Evolutionary conservation across 441 rosid species (phyloP).

Genomic region (Manihot esculenta): DNA sequence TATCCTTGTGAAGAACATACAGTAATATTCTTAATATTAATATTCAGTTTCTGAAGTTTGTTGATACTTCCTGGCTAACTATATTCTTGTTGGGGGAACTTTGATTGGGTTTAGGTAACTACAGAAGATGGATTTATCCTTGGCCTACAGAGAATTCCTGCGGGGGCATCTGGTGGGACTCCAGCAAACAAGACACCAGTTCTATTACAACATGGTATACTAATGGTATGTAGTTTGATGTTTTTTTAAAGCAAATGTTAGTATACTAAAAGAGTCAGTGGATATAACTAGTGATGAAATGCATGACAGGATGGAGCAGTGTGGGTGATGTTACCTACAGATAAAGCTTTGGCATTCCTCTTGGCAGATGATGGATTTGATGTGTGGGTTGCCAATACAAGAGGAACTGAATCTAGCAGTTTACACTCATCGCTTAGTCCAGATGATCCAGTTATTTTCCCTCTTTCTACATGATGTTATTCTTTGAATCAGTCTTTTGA

Average conservation of each 20-base stretch:
- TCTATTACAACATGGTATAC: slow-evolving; percentile 47
- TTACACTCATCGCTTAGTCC: slow-evolving; percentile 39
- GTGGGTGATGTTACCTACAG: slow-evolving; percentile 43
- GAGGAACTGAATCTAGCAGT: slow-evolving; percentile 46
- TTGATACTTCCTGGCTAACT: not conserved
- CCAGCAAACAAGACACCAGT: slow-evolving; percentile 33
- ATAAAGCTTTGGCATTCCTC: slow-evolving; percentile 40
- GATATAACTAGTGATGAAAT: not conserved
- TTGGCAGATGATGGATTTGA: slow-evolving; percentile 50
- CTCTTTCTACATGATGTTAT: not conserved
- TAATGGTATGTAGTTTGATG: slow-evolving; percentile 29
- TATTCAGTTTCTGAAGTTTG: slow-evolving; percentile 5
- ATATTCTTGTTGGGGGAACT: not conserved
- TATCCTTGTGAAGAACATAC: slow-evolving; percentile 51
- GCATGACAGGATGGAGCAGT: slow-evolving; percentile 45
- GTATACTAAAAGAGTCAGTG: not conserved
- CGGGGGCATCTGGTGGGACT: slow-evolving; percentile 25
- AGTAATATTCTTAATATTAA: slow-evolving; percentile 16
- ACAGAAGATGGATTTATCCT: slow-evolving; percentile 56
- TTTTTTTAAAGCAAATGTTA: not conserved
- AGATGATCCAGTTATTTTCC: slow-evolving; percentile 30
- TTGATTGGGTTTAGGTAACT: slow-evolving; percentile 35
- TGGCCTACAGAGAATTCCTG: slow-evolving; percentile 46
- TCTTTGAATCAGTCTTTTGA: not conserved
- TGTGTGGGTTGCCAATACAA: slow-evolving; percentile 47